Conservation (phyloP, 495 filamentous ascomycete genomes). For the Aspergillus egyptiacus region DNA sequence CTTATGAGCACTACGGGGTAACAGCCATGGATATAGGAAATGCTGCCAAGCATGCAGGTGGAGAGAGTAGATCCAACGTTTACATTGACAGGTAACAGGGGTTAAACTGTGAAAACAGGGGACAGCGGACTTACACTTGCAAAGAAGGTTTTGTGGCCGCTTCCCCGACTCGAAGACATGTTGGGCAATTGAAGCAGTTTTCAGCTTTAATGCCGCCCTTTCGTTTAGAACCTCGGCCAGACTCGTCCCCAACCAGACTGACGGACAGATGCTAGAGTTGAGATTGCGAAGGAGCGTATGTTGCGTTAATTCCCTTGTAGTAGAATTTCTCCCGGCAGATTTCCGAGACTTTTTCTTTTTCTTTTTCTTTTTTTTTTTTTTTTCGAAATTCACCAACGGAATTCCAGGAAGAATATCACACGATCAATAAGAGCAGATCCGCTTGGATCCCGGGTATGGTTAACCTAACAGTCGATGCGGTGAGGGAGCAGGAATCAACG, state of each 20-base stretch:
- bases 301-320: not conserved
- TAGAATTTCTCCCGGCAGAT: not conserved
- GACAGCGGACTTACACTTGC: constrained; percentile 26
- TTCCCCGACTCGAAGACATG: constrained; percentile 20
- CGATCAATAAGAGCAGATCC: constrained; percentile 17
- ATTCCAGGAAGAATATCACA: constrained; percentile 9
- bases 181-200: constrained; percentile 3
- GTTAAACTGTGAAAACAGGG: not conserved
- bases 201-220: not conserved
- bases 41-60: not conserved
- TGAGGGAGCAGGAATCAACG: constrained; percentile 16
- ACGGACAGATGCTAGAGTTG: not conserved
- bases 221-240: constrained; percentile 11
- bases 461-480: constrained; percentile 21
- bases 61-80: not conserved
- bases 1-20: not conserved
- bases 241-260: constrained; percentile 2
- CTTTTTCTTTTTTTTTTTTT: too few relatives aligned
- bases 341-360: not conserved
- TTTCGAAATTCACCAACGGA: not conserved
- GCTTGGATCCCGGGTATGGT: constrained; percentile 17
- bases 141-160: constrained; percentile 28
- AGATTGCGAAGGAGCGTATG: not conserved
- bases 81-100: not conserved
- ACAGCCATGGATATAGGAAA: not conserved